phyloP scores from a whole-genome alignment of 208 protist genomes.

The Trypanosoma cruzi region DNA sequence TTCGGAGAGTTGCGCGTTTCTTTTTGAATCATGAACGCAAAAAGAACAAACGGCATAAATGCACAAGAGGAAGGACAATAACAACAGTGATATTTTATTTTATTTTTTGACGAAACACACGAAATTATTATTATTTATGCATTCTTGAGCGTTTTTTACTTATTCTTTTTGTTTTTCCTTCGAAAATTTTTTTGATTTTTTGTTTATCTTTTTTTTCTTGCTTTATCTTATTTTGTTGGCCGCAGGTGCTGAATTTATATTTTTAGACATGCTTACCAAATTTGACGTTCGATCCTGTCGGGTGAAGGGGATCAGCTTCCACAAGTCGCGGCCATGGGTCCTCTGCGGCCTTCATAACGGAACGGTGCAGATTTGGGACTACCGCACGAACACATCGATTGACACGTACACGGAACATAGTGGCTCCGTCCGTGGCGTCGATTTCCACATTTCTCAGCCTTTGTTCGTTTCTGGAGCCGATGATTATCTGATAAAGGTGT shows the following conservation, averaged over 20 bases:
- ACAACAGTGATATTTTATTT: background rate
- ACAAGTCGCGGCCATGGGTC: conserved; percentile 98
- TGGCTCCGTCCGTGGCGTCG: conserved; percentile 95
- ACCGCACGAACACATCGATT: conserved; percentile 96
- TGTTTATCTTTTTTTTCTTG: conserved; percentile 6
- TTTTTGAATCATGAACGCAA: conserved; percentile 30
- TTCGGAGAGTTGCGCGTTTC: conserved; percentile 44
- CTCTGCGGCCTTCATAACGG: conserved; percentile 98
- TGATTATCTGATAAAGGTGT: conserved; percentile 99
- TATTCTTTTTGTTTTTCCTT: too few relatives aligned
- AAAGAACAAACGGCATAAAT: background rate
- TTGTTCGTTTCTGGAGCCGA: conserved; percentile 99
- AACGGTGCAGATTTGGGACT: conserved; percentile 99
- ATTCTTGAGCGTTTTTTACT: background rate
- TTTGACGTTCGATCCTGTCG: conserved; percentile 98
- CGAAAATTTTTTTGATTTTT: conserved; percentile 2
- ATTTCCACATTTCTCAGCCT: conserved; percentile 98
- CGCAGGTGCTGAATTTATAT: conserved; percentile 7
- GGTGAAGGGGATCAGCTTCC: conserved; percentile 99
- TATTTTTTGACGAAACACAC: background rate
- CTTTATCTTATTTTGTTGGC: conserved; percentile 11
- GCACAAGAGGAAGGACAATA: background rate
- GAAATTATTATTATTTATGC: too few relatives aligned
- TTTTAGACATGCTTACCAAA: conserved; percentile 92
- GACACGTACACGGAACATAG: conserved; percentile 97